These are phyloP conservation scores for Fusarium sp. DNA, from an alignment of 2,329 filamentous ascomycete species.

Conservation along the genomic window DNA sequence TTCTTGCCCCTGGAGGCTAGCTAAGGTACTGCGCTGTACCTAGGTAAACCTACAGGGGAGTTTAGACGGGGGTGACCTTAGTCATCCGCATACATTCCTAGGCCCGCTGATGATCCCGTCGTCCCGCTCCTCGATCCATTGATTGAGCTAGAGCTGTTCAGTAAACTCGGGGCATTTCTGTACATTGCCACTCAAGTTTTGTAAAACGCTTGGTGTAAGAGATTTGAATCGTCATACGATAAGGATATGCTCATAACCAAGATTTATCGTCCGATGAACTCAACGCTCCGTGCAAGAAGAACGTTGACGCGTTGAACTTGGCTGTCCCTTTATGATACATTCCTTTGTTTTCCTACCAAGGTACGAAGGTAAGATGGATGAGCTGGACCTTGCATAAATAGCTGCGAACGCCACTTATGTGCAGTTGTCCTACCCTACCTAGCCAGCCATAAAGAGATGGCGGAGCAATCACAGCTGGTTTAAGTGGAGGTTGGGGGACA, in stretches of 20 bases:
- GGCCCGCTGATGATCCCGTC: slow-evolving; percentile 23
- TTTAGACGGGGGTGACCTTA: slow-evolving; percentile 16
- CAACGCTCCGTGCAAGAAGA: background rate
- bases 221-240: background rate
- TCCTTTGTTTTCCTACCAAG: background rate
- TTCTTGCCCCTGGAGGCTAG: too few species aligned
- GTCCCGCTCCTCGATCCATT: slow-evolving; percentile 3
- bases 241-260: background rate
- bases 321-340: background rate
- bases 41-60: background rate
- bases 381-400: slow-evolving; percentile 23
- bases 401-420: slow-evolving; percentile 18
- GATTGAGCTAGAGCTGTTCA: background rate
- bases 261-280: background rate
- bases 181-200: background rate
- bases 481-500: background rate
- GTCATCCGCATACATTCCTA: slow-evolving; percentile 33
- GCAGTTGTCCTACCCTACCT: slow-evolving; percentile 18
- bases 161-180: background rate
- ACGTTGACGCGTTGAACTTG: background rate
- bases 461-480: background rate
- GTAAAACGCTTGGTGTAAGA: background rate
- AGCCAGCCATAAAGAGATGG: slow-evolving; percentile 1
- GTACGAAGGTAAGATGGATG: background rate
- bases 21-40: background rate